Percentiles rank a stretch among this genome's conserved stretches.
phyloP scores from a whole-genome alignment of 1,139 yeast species.

The Hansenula sp. region DNA sequence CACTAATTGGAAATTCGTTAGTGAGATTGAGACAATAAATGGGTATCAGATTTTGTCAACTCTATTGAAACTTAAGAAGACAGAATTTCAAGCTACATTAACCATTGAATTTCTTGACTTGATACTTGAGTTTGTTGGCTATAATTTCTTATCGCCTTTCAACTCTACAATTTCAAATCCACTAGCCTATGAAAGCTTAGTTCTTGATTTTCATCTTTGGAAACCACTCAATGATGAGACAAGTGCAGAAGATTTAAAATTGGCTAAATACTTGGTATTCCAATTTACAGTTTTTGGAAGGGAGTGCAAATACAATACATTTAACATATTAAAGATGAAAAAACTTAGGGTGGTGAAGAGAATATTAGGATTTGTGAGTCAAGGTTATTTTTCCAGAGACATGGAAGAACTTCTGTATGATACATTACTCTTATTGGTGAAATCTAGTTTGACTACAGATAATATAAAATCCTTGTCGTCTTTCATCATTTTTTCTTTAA shows the following conservation, averaged over 20 bases:
- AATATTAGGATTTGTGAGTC: slow-evolving; percentile 48
- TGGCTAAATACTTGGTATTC: slow-evolving; percentile 45
- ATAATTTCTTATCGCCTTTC: slow-evolving; percentile 34
- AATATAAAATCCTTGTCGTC: slow-evolving; percentile 35
- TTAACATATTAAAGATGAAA: slow-evolving; percentile 46
- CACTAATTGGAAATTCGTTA: slow-evolving; percentile 26
- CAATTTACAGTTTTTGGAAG: slow-evolving; percentile 53
- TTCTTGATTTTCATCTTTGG: slow-evolving; percentile 52
- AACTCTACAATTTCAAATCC: slow-evolving; percentile 41
- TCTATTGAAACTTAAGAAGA: slow-evolving; percentile 32
- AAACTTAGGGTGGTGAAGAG: slow-evolving; percentile 51
- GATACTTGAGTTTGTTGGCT: slow-evolving; percentile 41
- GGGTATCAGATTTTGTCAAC: slow-evolving; percentile 41
- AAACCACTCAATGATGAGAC: slow-evolving; percentile 17
- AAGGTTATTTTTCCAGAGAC: slow-evolving; percentile 31
- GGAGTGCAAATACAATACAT: slow-evolving; percentile 43
- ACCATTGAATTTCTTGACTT: slow-evolving; percentile 32
- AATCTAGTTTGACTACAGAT: slow-evolving; percentile 34
- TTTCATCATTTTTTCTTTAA: slow-evolving; percentile 36
- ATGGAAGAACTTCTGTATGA: slow-evolving; percentile 31
- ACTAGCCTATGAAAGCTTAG: slow-evolving; percentile 38
- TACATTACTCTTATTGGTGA: slow-evolving; percentile 33
- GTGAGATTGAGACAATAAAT: slow-evolving; percentile 34
- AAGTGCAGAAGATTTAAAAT: slow-evolving; percentile 30
- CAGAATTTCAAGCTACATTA: slow-evolving; percentile 19